phyloP scores from a whole-genome alignment of 2,329 filamentous ascomycete genomes.

The Penicillium rolfsii region DNA sequence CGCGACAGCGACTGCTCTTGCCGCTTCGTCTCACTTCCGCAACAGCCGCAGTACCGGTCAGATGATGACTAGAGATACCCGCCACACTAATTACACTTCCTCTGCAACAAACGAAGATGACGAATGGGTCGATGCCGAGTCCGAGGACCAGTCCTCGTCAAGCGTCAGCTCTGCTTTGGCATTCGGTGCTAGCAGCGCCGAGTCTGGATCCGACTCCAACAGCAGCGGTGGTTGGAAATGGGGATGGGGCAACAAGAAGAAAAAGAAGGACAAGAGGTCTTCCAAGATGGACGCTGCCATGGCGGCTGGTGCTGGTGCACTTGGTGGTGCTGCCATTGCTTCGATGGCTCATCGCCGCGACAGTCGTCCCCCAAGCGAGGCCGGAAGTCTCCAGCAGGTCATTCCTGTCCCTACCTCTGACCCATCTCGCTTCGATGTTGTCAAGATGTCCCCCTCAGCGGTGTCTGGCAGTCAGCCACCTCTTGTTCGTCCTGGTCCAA shows the following conservation, averaged over 20 bases:
- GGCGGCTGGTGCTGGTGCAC: slow-evolving; percentile 48
- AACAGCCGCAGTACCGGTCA: slow-evolving; percentile 42
- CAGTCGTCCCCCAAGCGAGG: slow-evolving; percentile 42
- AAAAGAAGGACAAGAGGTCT: slow-evolving; percentile 45
- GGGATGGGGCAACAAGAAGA: slow-evolving; percentile 59
- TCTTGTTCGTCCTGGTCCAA: slow-evolving; percentile 57
- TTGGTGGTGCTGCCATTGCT: slow-evolving; percentile 48
- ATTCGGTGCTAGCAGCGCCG: slow-evolving; percentile 61
- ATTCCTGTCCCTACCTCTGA: slow-evolving; percentile 70
- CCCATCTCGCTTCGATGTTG: slow-evolving; percentile 63
- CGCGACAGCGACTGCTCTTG: slow-evolving; percentile 52
- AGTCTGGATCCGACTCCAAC: slow-evolving; percentile 60
- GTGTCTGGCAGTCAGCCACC: slow-evolving; percentile 33
- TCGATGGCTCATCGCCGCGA: slow-evolving; percentile 40
- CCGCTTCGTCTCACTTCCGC: slow-evolving; percentile 41
- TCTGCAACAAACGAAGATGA: slow-evolving; percentile 48
- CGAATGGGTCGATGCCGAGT: slow-evolving; percentile 63
- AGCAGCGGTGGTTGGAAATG: slow-evolving; percentile 61
- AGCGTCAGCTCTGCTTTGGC: slow-evolving; percentile 63
- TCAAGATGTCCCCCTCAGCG: slow-evolving; percentile 33
- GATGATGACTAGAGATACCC: slow-evolving; percentile 37
- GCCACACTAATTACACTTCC: slow-evolving; percentile 32
- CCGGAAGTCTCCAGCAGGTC: slow-evolving; percentile 59
- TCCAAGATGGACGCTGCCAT: slow-evolving; percentile 37
- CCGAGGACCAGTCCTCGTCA: slow-evolving; percentile 56